Base-by-base conservation (phyloP, 164 flowering plant genomes). In the Berberis vulgaris region DNA sequence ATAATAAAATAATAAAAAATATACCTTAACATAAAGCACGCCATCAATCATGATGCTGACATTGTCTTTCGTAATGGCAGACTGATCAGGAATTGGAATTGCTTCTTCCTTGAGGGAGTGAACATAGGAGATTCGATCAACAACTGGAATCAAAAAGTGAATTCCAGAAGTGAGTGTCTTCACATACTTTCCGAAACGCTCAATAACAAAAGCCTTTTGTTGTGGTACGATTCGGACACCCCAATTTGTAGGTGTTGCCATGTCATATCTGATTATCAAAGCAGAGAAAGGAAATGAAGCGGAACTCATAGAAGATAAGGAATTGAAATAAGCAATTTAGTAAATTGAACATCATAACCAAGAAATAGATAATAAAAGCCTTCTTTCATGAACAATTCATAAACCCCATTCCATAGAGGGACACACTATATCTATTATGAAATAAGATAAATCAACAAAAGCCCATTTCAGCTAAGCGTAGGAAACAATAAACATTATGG, bases 51-150 rank as follows among this genome's bases (percentile, higher is more conserved):
- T 59, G 54, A 94, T 86, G 86, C 83, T 83, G 74, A 89, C 99
- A 77, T 94, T 94, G 58, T 91, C 99, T 75, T 80, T 89, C 2
- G 99, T 91, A 66, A 91, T 89, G 44, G 97, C 99, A 46, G 89
- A 78, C 71, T 94, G 99, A 64, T 86, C 84, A 0, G 93, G 88
- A 44, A 89, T 84, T 0, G 82, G 86, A 68, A 94, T 94, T 1
- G 96, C 87, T 71, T 89, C 93, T 68, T 94, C 99, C 72, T 94
- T 91, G 42, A 94, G 79, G 1, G 97, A 86, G 67, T 94, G 99
- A 60, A 84, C 93, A 63, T 91, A 94, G 0, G 99, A 96, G 26
- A 91, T 89, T 60, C 77, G 74, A 68, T 94, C 99, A 42, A 87
- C 95, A 2, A 88, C 41, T 0, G 99, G 99, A 65, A 91, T 73